These are phyloP conservation scores for Xylaria intraflava DNA, from an alignment of 495 filamentous ascomycete species.

Conservation along the genomic window DNA sequence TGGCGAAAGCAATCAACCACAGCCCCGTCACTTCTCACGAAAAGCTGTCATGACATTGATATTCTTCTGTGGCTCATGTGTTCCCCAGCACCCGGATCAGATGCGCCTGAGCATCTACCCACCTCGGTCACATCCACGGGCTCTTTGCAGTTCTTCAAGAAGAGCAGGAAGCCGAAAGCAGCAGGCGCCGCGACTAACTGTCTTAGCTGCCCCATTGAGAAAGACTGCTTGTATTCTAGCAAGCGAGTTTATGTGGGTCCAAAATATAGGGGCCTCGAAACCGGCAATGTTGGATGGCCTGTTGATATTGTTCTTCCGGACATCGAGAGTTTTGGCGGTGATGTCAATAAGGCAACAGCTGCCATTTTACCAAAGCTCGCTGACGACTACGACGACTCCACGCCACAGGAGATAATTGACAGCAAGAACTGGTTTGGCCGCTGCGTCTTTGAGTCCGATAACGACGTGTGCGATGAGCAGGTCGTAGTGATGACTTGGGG, in stretches of 20 bases:
- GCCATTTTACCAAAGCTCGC: conserved; percentile 48
- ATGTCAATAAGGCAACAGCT: conserved; percentile 30
- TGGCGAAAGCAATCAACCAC: conserved; percentile 74
- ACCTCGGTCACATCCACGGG: conserved; percentile 65
- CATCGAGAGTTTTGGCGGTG: conserved; percentile 64
- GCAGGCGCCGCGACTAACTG: conserved; percentile 84
- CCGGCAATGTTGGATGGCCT: conserved; percentile 67
- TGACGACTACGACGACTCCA: conserved; percentile 58
- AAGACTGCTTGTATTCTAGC: conserved; percentile 74
- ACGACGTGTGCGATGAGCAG: conserved; percentile 89
- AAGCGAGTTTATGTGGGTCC: conserved; percentile 66
- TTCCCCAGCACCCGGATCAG: conserved; percentile 44
- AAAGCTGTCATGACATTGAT: conserved; percentile 93
- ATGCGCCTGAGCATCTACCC: conserved; percentile 61
- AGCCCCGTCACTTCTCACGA: conserved; percentile 78
- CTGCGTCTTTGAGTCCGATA: conserved; percentile 89
- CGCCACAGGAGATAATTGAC: conserved; percentile 50
- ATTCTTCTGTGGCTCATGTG: conserved; percentile 82
- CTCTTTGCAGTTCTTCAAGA: conserved; percentile 65
- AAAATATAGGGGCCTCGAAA: conserved; percentile 35
- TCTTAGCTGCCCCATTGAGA: conserved; percentile 63
- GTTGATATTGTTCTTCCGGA: conserved; percentile 83
- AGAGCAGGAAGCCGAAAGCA: conserved; percentile 59
- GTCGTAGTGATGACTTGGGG: conserved; percentile 82
- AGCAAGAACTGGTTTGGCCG: conserved; percentile 77